phyloP scores from a whole-genome alignment of 306 rosid genomes.

The Begonia loranthoides region DNA sequence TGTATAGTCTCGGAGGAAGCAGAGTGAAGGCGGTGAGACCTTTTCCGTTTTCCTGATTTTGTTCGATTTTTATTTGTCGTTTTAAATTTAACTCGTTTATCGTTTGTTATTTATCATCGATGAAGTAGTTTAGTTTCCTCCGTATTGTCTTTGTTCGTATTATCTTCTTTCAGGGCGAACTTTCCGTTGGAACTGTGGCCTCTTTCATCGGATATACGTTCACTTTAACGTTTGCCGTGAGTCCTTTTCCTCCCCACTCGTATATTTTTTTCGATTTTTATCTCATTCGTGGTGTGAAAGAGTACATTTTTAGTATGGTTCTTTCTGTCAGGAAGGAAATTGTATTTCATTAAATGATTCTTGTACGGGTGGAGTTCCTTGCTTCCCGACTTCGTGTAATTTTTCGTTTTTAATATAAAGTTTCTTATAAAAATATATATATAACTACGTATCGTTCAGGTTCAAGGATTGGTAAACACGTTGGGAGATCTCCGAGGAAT shows the following conservation, averaged over 20 bases:
- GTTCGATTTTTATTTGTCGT: too few species aligned
- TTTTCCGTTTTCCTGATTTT: background rate
- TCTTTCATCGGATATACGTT: slow-evolving; percentile 95
- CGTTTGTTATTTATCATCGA: slow-evolving; percentile 3
- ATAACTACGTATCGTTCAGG: slow-evolving; percentile 31
- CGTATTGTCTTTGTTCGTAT: slow-evolving; percentile 8
- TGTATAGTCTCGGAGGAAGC: slow-evolving; percentile 91
- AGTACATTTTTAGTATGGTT: slow-evolving; percentile 6
- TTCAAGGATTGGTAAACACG: slow-evolving; percentile 96
- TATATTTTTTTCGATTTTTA: slow-evolving; percentile 10
- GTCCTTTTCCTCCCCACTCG: slow-evolving; percentile 16
- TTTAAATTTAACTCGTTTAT: background rate
- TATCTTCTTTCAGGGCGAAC: slow-evolving; percentile 68
- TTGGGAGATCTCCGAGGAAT: slow-evolving; percentile 86
- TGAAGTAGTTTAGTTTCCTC: background rate
- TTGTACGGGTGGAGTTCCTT: too few species aligned
- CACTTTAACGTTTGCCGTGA: slow-evolving; percentile 91
- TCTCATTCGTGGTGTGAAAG: too few species aligned
- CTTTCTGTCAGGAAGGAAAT: too few species aligned
- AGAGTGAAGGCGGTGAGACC: slow-evolving; percentile 87
- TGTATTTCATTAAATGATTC: background rate
- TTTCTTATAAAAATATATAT: slow-evolving; percentile 12
- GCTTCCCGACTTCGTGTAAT: too few species aligned
- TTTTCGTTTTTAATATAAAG: background rate
- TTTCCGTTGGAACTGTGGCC: slow-evolving; percentile 86